phyloP scores from a whole-genome alignment of 2,329 filamentous ascomycete genomes.

The Fusarium oxysporum region DNA sequence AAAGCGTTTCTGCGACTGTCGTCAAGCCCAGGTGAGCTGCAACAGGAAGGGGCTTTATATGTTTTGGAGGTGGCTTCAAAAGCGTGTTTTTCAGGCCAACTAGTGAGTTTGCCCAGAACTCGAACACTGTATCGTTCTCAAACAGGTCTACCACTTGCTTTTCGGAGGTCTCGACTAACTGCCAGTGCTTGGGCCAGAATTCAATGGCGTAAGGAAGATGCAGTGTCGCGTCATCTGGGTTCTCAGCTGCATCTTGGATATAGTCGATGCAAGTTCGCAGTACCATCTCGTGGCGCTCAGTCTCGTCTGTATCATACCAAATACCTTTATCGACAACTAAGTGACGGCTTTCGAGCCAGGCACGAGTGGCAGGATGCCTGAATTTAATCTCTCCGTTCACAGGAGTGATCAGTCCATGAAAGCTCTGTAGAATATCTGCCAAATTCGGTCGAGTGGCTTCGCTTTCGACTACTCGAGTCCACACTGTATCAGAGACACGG shows the following conservation, averaged over 20 bases:
- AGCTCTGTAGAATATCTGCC: background rate
- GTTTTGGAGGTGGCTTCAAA: background rate
- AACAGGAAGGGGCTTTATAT: background rate
- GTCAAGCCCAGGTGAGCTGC: background rate
- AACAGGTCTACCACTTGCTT: background rate
- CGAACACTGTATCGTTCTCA: background rate
- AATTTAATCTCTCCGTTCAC: constrained; percentile 6
- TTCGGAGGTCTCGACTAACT: no score
- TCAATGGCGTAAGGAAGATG: background rate
- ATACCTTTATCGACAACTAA: background rate
- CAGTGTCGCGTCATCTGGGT: no score
- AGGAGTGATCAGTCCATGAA: background rate
- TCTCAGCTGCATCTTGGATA: background rate
- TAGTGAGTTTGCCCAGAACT: background rate
- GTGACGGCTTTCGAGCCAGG: background rate
- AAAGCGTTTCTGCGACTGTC: background rate
- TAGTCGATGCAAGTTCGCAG: background rate
- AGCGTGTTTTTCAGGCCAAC: background rate
- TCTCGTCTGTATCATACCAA: background rate
- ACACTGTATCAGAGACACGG: background rate
- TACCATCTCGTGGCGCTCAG: background rate
- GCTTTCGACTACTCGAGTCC: background rate
- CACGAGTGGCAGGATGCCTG: background rate
- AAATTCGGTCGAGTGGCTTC: background rate
- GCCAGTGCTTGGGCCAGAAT: background rate